Conservation (phyloP, 257 asterid genomes). For the Lantana camara region DNA sequence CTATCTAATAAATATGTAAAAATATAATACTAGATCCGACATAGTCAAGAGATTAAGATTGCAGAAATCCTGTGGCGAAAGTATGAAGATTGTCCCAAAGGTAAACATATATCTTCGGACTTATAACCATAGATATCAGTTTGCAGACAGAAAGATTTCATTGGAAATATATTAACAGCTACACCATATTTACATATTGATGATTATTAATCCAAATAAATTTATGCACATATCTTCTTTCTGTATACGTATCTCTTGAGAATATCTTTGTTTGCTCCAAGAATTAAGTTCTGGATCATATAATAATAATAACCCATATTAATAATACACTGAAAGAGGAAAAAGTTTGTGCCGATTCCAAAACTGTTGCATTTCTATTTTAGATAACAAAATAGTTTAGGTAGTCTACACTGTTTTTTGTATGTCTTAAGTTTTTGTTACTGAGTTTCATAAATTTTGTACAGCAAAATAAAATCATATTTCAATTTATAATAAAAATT, state of each 20-base stretch:
- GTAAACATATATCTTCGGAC: constrained; percentile 31
- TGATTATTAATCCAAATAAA: not conserved
- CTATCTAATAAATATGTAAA: constrained; percentile 3
- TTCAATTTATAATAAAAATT: too few species aligned
- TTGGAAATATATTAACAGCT: constrained; percentile 17
- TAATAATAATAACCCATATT: too few species aligned
- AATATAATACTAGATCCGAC: constrained; percentile 19
- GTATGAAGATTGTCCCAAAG: constrained; percentile 33
- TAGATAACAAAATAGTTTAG: too few species aligned
- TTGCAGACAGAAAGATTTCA: constrained; percentile 30
- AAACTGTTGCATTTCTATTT: too few species aligned
- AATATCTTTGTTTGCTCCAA: constrained; percentile 33
- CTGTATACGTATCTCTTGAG: constrained; percentile 5
- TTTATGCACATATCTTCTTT: not conserved
- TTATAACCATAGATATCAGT: constrained; percentile 30
- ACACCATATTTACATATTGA: constrained; percentile 4
- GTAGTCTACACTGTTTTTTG: too few species aligned
- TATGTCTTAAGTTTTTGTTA: too few species aligned
- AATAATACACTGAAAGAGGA: too few species aligned
- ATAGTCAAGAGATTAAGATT: constrained; percentile 25
- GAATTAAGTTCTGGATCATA: constrained; percentile 22
- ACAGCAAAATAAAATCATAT: too few species aligned
- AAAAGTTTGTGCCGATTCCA: too few species aligned
- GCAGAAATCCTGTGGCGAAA: constrained; percentile 27
- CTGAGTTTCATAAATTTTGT: too few species aligned